Conservation (phyloP, 2,329 filamentous ascomycete genomes). For the Blastomyces percursus region DNA sequence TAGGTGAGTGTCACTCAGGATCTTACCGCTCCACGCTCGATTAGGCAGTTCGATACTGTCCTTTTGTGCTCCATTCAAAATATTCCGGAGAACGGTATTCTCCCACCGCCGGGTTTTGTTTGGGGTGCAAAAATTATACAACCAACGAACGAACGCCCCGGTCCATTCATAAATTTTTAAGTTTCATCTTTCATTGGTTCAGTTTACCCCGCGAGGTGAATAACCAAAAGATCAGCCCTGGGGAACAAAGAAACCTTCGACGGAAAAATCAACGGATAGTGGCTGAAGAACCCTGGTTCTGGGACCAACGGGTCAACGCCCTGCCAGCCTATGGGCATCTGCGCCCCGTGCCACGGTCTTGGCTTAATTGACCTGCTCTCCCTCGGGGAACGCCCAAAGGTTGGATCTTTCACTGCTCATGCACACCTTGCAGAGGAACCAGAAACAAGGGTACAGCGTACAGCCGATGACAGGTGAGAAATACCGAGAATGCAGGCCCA, state of each 20-base stretch:
- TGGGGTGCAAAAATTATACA: background rate
- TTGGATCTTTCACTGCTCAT: background rate
- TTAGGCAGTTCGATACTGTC: constrained; percentile 1
- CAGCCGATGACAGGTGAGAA: background rate
- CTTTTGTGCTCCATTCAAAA: background rate
- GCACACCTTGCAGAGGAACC: background rate
- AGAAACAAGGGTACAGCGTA: background rate
- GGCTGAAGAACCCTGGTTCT: constrained; percentile 3
- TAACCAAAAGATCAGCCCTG: background rate
- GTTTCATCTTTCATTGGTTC: background rate
- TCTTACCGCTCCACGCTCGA: background rate
- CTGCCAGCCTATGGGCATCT: background rate
- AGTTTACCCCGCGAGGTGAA: constrained; percentile 3
- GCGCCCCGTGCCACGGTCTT: constrained; percentile 3
- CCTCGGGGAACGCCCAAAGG: background rate
- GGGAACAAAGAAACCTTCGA: constrained; percentile 2
- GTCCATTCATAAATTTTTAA: background rate
- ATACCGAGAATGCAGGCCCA: background rate
- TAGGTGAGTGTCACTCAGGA: background rate
- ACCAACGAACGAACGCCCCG: background rate
- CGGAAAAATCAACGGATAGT: background rate
- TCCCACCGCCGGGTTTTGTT: background rate
- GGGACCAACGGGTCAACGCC: constrained; percentile 3
- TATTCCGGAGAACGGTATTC: background rate
- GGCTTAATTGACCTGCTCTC: background rate